phyloP scores from a whole-genome alignment of 106 monocot genomes.

The Dendrobium chrysotoxum region DNA sequence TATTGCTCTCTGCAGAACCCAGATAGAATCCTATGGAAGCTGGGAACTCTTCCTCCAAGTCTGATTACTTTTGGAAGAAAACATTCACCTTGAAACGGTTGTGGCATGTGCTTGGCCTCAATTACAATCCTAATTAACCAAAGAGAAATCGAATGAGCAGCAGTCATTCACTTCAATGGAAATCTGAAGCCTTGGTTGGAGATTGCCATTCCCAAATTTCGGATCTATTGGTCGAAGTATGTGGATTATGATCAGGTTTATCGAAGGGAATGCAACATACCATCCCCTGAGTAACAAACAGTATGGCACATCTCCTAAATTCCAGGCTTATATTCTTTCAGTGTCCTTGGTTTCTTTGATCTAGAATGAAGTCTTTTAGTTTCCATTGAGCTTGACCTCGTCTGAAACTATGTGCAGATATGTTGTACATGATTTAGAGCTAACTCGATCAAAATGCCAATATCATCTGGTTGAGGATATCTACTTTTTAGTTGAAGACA shows the following conservation, averaged over 20 bases:
- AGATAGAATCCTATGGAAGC: conserved; percentile 42
- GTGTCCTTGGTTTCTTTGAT: neutral
- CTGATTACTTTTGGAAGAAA: conserved; percentile 43
- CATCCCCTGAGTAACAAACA: conserved; percentile 15
- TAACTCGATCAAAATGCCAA: too few species aligned
- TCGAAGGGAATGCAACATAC: conserved; percentile 48
- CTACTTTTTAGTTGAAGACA: too few species aligned
- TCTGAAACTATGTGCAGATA: neutral
- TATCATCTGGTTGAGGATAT: too few species aligned
- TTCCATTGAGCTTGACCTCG: neutral
- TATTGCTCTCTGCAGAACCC: conserved; percentile 24
- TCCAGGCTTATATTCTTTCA: neutral
- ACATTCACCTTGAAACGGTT: conserved; percentile 25
- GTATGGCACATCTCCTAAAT: too few species aligned
- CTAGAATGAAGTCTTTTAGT: too few species aligned
- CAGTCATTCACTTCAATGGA: conserved; percentile 46
- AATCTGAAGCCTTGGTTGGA: conserved; percentile 64
- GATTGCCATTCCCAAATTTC: conserved; percentile 38
- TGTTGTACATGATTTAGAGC: too few species aligned
- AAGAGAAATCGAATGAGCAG: conserved; percentile 36
- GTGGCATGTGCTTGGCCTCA: conserved; percentile 54
- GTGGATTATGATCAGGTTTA: conserved; percentile 35
- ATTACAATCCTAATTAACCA: conserved; percentile 40
- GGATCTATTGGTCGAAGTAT: conserved; percentile 38
- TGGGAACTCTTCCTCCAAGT: conserved; percentile 43